These are phyloP conservation scores for Eucalyptus caleyi DNA, from an alignment of 345 rosid genomes.

Conservation along the genomic window DNA sequence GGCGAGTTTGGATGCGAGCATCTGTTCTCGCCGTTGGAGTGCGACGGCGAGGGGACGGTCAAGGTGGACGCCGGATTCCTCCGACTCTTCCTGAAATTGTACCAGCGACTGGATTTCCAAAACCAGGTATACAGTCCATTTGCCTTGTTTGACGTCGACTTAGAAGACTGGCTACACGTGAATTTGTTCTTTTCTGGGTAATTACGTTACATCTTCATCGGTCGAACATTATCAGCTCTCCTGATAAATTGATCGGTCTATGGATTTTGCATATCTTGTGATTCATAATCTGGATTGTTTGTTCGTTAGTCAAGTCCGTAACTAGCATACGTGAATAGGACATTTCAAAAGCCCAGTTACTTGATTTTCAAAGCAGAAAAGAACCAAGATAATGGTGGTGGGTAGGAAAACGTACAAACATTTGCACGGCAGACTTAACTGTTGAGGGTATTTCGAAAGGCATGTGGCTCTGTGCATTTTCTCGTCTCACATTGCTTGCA, in stretches of 20 bases:
- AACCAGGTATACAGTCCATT: too few species aligned
- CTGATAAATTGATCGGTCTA: background rate
- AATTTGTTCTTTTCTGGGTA: too few species aligned
- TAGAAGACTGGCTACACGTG: too few species aligned
- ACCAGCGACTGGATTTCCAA: too few species aligned
- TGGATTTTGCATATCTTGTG: background rate
- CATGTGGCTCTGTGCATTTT: background rate
- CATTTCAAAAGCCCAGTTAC: background rate
- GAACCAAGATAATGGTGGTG: too few species aligned
- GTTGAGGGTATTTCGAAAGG: background rate
- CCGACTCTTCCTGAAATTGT: rapidly evolving
- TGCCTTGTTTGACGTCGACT: too few species aligned
- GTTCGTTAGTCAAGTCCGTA: background rate
- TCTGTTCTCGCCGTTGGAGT: too few species aligned
- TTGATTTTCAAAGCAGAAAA: background rate
- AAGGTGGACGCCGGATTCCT: too few species aligned
- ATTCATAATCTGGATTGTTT: too few species aligned
- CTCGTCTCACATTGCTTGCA: rapidly evolving
- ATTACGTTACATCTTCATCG: too few species aligned
- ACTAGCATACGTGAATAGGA: background rate
- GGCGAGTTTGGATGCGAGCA: too few species aligned
- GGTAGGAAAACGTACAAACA: background rate
- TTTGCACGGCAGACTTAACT: background rate
- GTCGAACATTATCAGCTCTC: background rate
- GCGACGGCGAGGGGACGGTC: too few species aligned